Evolutionary conservation across 148 eudicot species (phyloP), one percentile per base, ranked within the genome.

Genomic region (Chenopodium suecicum): DNA sequence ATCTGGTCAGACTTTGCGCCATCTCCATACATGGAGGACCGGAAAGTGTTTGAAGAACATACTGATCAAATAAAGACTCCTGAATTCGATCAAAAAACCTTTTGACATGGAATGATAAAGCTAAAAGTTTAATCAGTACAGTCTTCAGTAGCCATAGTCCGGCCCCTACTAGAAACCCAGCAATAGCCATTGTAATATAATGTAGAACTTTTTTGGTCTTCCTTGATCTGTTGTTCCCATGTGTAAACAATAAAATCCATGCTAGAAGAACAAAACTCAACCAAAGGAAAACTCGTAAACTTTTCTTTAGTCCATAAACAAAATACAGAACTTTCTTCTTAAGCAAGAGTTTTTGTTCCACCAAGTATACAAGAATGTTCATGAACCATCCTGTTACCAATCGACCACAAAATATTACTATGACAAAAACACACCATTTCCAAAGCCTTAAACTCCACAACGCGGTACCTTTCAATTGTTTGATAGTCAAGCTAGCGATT

Each of bases 41-140:
- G 0, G 98, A 92, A 50, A 95, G 92, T 25, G 89, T 86, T 89
- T 89, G 94, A 82, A 95, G 93, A 58, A 93, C 91, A 79, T 92
- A 93, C 81, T 93, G 99, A 81, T 95, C 89, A 80, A 93, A 91
- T 13, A 95, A 70, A 0, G 93, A 85, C 67, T 91, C 97, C 76
- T 95, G 99, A 80, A 95, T 95, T 78, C 98, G 88, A 71, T 95
- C 98, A 62, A 95, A 95, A 86, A 91, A 95, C 71, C 91, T 86
- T 47, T 85, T 90, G 46, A 93, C 98, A 82, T 95, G 98, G 81
- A 92, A 95, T 10, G 89, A 83, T 7, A 92, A 83, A 73, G 98
- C 99, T 73, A 93, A 83, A 16, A 85, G 22, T 76, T 95, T 93
- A 11, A 95, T 85, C 62, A 92, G 67, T 14, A 92, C 67, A 22